Evolutionary conservation across 176 grass and related monocot species (phyloP), one percentile per base, ranked within the genome.

Genomic region (Oryza nivara): DNA sequence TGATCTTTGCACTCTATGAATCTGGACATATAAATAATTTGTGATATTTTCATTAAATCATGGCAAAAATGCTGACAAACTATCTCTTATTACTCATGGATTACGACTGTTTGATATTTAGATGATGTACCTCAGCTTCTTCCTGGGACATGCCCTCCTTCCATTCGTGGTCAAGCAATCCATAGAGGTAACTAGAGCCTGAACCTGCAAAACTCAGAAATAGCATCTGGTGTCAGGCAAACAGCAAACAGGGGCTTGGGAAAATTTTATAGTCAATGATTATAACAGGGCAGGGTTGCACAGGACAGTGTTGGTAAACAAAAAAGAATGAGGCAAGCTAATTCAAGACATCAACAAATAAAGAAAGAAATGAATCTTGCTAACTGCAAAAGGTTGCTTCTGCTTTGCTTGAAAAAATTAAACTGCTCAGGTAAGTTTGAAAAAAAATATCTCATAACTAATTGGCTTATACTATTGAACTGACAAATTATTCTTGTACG

Each of bases 91-190:
- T 32, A 32, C 30, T 32, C 30, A 32, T 14, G 60, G 14, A 46
- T 47, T 32, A 79, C 26, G 15, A 16, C 14, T 16, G 16, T 16
- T 32, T 3, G 30, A 32, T 32, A 32, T 32, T 32, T 52, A 11
- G 13, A 15, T 30, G 34, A 65, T 23, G 30, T 88, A 99, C 97
- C 91, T 99, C 93, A 58, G 97, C 97, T 84, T 99, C 93, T 83
- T 96, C 93, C 73, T 92, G 87, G 81, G 82, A 92, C 97, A 99
- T 99, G 2, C 89, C 93, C 44, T 96, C 97, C 77, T 81, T 99
- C 97, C 97, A 99, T 76, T 92, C 97, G 81, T 99, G 89, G 65
- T 99, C 96, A 65, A 99, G 91, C 74, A 99, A 86, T 4, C 72
- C 96, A 89, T 99, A 94, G 19, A 99, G 86, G 67, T 99, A 94